Base-by-base conservation (phyloP, 2,329 filamentous ascomycete genomes). In the Thelonectria blattea region DNA sequence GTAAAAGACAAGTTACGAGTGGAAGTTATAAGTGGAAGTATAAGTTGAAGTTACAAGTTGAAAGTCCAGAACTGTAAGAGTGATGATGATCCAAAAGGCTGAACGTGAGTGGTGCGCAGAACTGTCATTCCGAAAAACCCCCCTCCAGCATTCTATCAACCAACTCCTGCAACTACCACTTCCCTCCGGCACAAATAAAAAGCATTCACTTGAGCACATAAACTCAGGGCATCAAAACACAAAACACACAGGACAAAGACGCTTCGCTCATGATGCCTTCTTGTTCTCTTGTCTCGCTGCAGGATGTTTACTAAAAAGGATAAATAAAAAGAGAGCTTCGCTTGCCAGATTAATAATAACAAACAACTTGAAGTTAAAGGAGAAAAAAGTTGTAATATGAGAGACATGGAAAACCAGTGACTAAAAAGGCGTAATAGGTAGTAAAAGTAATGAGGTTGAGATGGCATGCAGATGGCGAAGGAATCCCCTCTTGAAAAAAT, bases 151-250 rank as follows among this genome's bases (percentile, higher is more conserved):
- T 50, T 43, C 15, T 17, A 42, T 58, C 47, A 10, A 45, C 17
- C 42, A 14, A 18, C 18, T 45, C 14, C 18, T 9, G 14, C 10
- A 5, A 24, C 18, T 8, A 10, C 18, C 18, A 15, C 6, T 10
- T 4, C 32, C 32, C 32, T 34, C 12, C 32, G 3, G 9, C 8
- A 34, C 32, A 11, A 11, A 10, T 34, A 42, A 42, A 7, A 42
- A 42, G 39, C 7, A 17, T 15, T 24, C 27, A 30, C 27, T 10
- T 10, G 2, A 30, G 9, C 5, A 72, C 73, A 60, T 53, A 42
- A 59, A 34, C 45, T 64, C 57, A 61, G 58, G 61, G 53, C 75
- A 74, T 72, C 72, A 70, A 58, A 58, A 60, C 61, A 73, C 73
- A 24, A 24, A 24, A 4, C 22, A 24, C 22, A 24, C 22, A 24